Base-by-base conservation (phyloP, 257 asterid genomes). In the Eucommia ulmoides region DNA sequence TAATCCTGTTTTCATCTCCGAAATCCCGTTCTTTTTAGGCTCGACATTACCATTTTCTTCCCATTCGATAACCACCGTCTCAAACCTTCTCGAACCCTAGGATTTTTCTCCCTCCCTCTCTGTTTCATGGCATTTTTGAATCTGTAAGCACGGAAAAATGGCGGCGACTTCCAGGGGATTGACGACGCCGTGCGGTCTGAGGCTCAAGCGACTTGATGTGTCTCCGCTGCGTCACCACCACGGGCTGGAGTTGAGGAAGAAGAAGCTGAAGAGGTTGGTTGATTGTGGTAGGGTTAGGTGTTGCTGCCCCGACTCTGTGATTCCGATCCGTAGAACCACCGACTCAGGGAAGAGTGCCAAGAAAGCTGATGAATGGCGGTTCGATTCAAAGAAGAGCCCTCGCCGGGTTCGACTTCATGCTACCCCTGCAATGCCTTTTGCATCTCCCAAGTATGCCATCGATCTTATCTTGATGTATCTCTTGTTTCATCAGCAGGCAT, bases 161-260 rank as follows among this genome's bases (percentile, higher is more conserved):
- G 75, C 74, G 66, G 83, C 81, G 61, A 71, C 71, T 52, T 77
- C 88, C 9, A 65, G 81, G 59, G 80, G 84, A 3, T 71, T 80
- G 23, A 57, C 76, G 45, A 60, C 86, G 45, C 77, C 76, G 45
- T 52, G 65, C 18, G 55, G 66, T 52, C 70, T 66, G 51, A 51
- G 58, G 59, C 22, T 58, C 62, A 58, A 52, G 53, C 64, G 64
- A 52, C 48, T 62, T n/a, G 76, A 77, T 21, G 52, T 68, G 19
- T 20, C 66, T 8, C 47, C 25, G 50, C 49, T 41, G 24, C 63
- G 59, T 1, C 61, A 57, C 50, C 59, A 56, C 54, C 77, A 51
- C 18, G 29, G 64, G 19, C 51, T 74, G 45, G 78, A 73, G 16
- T 60, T 74, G 41, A 63, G 65, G 53, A 60, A 66, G 58, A 88